Evolutionary conservation across 352 stramenopile species (phyloP), one percentile per base, ranked within the genome.

Genomic region (Phytophthora uliginosa): DNA sequence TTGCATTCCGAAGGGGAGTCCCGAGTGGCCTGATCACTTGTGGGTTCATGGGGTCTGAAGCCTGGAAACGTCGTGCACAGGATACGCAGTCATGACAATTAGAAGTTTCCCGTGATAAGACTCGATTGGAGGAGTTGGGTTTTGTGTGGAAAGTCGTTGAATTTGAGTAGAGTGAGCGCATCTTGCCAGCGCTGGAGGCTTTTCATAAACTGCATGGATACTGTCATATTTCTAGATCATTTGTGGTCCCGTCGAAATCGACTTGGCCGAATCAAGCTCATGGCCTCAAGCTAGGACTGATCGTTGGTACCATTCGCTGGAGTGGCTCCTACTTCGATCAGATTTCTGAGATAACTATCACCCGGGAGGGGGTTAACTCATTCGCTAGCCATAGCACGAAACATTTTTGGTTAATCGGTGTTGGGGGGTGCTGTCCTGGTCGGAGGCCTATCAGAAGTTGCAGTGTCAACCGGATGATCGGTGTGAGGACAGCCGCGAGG

Each of bases 111-210:
- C 59, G 48, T 18, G 31, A 53, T 34, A 34, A n/a, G 13, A 13
- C 34, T 10, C 40, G 31, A 20, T n/a, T 63, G 7, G 9, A 63
- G 1, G 12, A 3, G 18, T 33, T 18, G 8, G 57, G 2, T 20
- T 63, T 40, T 15, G 38, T 54, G 6, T 54, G 36, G 57, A 24
- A 54, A 1, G 0, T 42, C 18, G 8, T 45, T 10, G 15, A 38
- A 3, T 7, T 2, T 15, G 40, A 38, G 9, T 63, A 40, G 57
- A 66, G 60, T 8, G 59, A 76, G 20, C 64, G 74, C 20, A 76
- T 90, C 50, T 26, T 89, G 10, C 79, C 77, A 40, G 57, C 78
- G 22, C 51, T 89, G 12, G 74, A 58, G 66, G 59, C 31, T 4
- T 89, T 86, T 51, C 73, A 77, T 0, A 24, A 59, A 10, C 3